A percentile compares a stretch with the other conserved stretches of the same genome.
Conservation (phyloP, 2,329 filamentous ascomycete species). For the Graphilbum ipis-grandicollis region DNA sequence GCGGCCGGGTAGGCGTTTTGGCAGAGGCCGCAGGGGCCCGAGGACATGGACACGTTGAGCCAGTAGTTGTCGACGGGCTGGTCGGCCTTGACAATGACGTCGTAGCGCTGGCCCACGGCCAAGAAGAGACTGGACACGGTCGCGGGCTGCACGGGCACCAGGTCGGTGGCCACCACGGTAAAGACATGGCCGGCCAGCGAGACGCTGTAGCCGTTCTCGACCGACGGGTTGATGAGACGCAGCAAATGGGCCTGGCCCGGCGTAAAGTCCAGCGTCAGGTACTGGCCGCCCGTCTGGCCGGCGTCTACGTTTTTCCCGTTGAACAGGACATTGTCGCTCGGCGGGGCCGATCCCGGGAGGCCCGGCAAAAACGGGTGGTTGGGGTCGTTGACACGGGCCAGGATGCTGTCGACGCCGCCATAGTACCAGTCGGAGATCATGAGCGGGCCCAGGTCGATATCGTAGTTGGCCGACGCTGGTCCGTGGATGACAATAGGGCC, state of each 20-base stretch:
- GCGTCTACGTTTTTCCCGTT: conserved; percentile 44
- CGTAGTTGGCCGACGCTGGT: conserved; percentile 33
- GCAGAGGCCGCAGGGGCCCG: conserved; percentile 10
- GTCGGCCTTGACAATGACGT: conserved; percentile 12
- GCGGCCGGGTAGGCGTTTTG: conserved; percentile 12
- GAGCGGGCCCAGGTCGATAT: conserved; percentile 41
- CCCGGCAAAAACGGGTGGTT: too few relatives aligned
- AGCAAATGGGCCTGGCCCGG: conserved; percentile 28
- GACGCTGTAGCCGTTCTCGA: conserved; percentile 20
- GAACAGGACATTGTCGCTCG: conserved; percentile 23
- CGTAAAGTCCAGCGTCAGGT: too few relatives aligned
- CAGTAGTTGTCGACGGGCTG: conserved; percentile 6
- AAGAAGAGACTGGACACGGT: conserved; percentile 26
- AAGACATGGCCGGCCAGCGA: conserved; percentile 29
- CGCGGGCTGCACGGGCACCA: conserved; percentile 34
- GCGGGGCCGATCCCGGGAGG: too few relatives aligned
- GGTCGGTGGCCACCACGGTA: conserved; percentile 34
- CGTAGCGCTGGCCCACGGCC: conserved; percentile 25
- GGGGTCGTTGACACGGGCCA: background rate
- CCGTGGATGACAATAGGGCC: conserved; percentile 39
- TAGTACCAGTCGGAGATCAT: conserved; percentile 42
- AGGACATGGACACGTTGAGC: conserved; percentile 4
- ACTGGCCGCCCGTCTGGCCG: too few relatives aligned
- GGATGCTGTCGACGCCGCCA: conserved; percentile 27
- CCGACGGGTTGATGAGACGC: conserved; percentile 31